Percentiles rank a stretch among this genome's conserved stretches.
Conservation (phyloP, 768 basidiomycete species). For the Boletus pseudo-olivaceus region DNA sequence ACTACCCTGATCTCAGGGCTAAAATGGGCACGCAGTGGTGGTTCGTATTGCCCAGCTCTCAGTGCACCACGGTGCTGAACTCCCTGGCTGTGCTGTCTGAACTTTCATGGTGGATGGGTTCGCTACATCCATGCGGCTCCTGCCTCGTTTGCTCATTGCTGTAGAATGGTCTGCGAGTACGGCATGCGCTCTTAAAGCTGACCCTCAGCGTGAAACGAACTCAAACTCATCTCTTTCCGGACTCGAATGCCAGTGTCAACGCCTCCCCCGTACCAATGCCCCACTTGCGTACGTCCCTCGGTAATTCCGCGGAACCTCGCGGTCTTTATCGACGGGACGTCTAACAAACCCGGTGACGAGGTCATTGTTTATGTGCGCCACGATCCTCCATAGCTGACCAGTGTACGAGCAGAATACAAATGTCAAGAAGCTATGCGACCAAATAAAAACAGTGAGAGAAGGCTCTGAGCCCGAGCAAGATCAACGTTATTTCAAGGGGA, state of each 20-base stretch:
- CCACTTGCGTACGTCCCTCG: background rate
- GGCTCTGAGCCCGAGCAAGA: background rate
- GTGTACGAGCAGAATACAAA: background rate
- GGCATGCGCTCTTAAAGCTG: background rate
- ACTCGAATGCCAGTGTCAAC: background rate
- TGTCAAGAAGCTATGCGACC: background rate
- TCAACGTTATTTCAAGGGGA: background rate
- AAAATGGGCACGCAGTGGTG: no score
- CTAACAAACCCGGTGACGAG: background rate
- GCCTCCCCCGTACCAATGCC: background rate
- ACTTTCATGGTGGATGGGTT: no score
- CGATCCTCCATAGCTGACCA: background rate
- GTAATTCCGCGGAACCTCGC: background rate
- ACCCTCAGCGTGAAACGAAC: no score
- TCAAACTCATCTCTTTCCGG: no score
- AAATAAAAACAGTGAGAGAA: background rate
- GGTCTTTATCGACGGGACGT: background rate
- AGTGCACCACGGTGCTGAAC: no score
- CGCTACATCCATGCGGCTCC: background rate
- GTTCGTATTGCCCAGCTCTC: no score
- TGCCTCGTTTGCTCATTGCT: background rate
- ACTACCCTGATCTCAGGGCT: no score
- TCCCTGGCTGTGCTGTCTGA: no score
- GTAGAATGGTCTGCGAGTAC: background rate
- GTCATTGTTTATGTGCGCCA: background rate